Evolutionary conservation across 2,329 filamentous ascomycete genomes (phyloP), one percentile per base, ranked within the genome.

Genomic region (Ustilaginoidea virens): DNA sequence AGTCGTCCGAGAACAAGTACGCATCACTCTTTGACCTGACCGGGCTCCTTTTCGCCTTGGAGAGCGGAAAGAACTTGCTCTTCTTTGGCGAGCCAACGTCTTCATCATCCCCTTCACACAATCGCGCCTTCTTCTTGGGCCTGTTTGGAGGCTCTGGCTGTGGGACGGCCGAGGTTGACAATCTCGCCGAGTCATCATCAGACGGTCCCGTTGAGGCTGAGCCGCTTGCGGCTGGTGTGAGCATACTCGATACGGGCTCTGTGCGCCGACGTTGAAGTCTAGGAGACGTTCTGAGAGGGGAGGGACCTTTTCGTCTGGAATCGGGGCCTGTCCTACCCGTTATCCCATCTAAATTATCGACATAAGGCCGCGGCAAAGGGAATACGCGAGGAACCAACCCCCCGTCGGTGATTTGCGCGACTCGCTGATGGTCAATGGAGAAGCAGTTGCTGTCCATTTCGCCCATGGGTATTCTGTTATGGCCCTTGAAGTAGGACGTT

Each of bases 381-480:
- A 69, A 73, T 0, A 74, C 66, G 1, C 68, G 59, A 3, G 68
- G 63, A 5, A 60, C 60, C 19, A 61, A 44, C 4, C 60, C 66
- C 32, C 61, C 60, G 15, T 58, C 51, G 1, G 64, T 66, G 31
- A 67, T 48, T 30, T 52, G 53, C n/a, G 60, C 53, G 34, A 66
- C 50, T 35, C 58, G 52, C 17, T 61, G 46, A 10, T 58, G 52
- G 33, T 73, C 62, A 9, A 69, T 54, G 10, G 59, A 51, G 39
- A 74, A 74, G 43, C 66, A 72, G 36, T 74, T 74, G 22, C 63
- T 54, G 29, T 73, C 67, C 69, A 74, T 74, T 40, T 69, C 66
- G n/a, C 62, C 69, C 41, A 74, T 61, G 0, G 69, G 64, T 33
- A 71, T 63, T 3, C 69, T 61, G 19, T 49, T 47, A 30, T 56